Percentiles rank a stretch among this genome's conserved stretches.
phyloP scores from a whole-genome alignment of 768 basidiomycete genomes.

The Gelatoporia subvermispora region DNA sequence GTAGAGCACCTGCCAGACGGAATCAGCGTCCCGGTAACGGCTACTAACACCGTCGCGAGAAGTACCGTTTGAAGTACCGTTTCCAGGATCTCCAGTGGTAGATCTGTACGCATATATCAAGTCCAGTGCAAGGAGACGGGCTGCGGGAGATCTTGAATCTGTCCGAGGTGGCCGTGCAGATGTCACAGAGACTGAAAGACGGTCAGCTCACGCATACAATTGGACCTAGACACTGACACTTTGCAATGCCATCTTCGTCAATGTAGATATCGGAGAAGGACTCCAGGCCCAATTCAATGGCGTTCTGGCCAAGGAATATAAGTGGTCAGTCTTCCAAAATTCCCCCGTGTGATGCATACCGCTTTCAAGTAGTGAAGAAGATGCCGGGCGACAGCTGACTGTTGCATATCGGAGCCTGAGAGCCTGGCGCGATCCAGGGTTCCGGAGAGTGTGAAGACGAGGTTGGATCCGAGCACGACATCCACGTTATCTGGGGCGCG shows the following conservation, averaged over 20 bases:
- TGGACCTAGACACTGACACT: conserved; percentile 28
- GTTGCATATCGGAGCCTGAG: conserved; percentile 33
- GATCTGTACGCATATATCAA: conserved; percentile 38
- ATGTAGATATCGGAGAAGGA: conserved; percentile 50
- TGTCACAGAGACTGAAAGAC: conserved; percentile 29
- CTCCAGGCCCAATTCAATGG: conserved; percentile 50
- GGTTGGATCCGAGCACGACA: conserved; percentile 43
- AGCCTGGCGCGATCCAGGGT: conserved; percentile 40
- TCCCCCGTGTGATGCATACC: conserved; percentile 27
- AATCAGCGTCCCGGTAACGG: background rate
- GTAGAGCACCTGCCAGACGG: conserved; percentile 14
- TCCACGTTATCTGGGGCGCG: conserved; percentile 38
- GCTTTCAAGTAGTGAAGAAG: conserved; percentile 45
- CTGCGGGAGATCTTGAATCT: conserved; percentile 20
- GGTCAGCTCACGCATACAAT: background rate
- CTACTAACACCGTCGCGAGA: background rate
- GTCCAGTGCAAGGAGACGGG: conserved; percentile 32
- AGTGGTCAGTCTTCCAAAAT: background rate
- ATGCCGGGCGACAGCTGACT: conserved; percentile 47
- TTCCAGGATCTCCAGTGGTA: background rate
- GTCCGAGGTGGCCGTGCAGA: conserved; percentile 32
- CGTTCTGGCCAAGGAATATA: conserved; percentile 42
- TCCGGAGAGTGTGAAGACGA: conserved; percentile 53
- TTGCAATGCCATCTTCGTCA: conserved; percentile 38
- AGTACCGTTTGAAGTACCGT: too few species aligned